Base-by-base conservation (phyloP, 139 green algal species). In the Tetradesmus obliquus region DNA sequence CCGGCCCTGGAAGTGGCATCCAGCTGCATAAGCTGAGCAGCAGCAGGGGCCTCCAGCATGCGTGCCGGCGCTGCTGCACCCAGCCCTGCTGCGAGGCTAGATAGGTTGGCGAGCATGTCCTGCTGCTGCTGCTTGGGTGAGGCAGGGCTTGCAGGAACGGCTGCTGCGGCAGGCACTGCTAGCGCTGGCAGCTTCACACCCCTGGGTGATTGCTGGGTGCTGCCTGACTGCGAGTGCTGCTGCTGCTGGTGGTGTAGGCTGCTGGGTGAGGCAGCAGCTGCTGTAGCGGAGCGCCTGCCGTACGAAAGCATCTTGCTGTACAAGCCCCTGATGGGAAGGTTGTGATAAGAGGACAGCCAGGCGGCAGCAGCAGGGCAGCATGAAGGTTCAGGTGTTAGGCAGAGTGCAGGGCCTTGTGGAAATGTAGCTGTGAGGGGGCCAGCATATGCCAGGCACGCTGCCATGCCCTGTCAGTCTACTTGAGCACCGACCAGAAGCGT, bases 241-340 rank as follows among this genome's bases (percentile, higher is more conserved):
- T 45, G 32, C 32, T 45, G 32, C 32, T 45, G 32, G 32, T 76
- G 66, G 17, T 76, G 66, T 24, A 19, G 66, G 66, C 66, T 76
- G 60, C 9, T 19, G 17, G 66, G 66, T 12, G 66, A 76, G n/a
- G 66, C 66, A 6, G 66, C 66, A 76, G 66, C 66, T 24, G 66
- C 66, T 76, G 17, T 4, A 76, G 66, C 5, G 66, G 66, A 76
- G 66, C 66, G 66, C 12, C 17, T 76, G 66, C 66, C 66, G 5
- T 76, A 76, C 15, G 66, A 76, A 19, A 86, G 51, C 81, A 86
- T 86, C 45, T 32, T 58, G 53, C 81, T 86, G 45, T 58, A 62
- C 3, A 66, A 62, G 32, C 45, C 55, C 32, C 45, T 86, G 45
- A 3, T 19, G 5, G 55, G 51, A 54, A 85, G 7, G 6, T 85